These are phyloP conservation scores for Blastocystis sp. DNA, from an alignment of 352 stramenopile genomes.

Conservation along the genomic window DNA sequence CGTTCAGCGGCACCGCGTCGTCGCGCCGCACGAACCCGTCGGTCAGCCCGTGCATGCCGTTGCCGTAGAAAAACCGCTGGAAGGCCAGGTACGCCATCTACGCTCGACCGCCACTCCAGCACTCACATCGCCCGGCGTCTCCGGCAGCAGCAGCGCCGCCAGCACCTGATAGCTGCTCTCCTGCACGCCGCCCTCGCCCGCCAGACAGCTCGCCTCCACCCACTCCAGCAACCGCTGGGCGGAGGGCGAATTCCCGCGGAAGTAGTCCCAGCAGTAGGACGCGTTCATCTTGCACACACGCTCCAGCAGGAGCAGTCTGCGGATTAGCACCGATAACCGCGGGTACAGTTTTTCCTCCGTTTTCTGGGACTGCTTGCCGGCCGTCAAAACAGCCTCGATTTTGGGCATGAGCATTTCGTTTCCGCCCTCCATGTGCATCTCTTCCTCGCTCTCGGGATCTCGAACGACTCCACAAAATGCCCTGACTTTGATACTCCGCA, in stretches of 20 bases:
- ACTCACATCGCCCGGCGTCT: neutral
- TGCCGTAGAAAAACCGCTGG: constrained; percentile 1
- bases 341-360: constrained; percentile 42
- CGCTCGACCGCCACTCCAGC: neutral
- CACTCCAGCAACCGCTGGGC: neutral
- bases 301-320: constrained; percentile 37
- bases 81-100: constrained; percentile 2
- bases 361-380: neutral
- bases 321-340: neutral
- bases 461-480: constrained; percentile 12
- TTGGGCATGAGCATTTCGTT: neutral
- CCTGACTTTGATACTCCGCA: neutral
- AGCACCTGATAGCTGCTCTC: constrained; percentile 48
- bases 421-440: neutral
- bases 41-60: neutral
- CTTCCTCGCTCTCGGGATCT: neutral
- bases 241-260: neutral
- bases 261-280: constrained; percentile 5
- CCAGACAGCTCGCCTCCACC: neutral
- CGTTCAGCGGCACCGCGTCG: neutral
- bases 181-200: constrained; percentile 35
- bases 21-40: neutral
- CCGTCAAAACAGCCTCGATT: neutral
- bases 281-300: constrained; percentile 22
- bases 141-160: neutral